Conservation (phyloP, 2,329 filamentous ascomycete species). For the Rasamsonia emersonii region DNA sequence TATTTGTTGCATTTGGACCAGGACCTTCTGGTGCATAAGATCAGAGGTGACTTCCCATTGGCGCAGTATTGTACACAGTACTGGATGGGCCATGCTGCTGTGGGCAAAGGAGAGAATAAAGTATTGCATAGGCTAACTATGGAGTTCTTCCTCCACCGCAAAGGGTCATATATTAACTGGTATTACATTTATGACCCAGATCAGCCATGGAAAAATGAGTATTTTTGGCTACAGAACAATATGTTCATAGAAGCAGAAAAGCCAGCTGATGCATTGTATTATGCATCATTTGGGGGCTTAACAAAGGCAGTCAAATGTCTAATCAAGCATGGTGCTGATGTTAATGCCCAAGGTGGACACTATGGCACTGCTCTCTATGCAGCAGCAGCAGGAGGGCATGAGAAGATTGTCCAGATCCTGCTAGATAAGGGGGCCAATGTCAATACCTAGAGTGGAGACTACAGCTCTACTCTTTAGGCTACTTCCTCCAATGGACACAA, state of each 20-base stretch:
- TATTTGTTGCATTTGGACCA: conserved; percentile 14
- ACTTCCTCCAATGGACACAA: conserved; percentile 5
- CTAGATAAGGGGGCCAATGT: conserved; percentile 9
- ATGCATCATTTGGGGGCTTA: conserved; percentile 3
- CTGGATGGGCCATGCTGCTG: conserved; percentile 2
- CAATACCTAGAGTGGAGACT: conserved; percentile 3
- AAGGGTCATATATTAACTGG: conserved; percentile 4
- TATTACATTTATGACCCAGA: conserved; percentile 1
- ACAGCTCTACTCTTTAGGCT: conserved; percentile 7
- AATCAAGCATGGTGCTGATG: conserved; percentile 7
- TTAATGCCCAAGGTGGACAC: conserved; percentile 5
- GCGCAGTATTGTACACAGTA: conserved; percentile 1
- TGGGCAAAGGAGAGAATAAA: conserved; percentile 1
- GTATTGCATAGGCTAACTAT: background rate
- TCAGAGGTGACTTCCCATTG: background rate
- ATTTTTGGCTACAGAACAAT: no score
- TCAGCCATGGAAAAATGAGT: background rate
- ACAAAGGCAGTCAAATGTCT: conserved; percentile 4
- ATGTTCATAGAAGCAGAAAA: background rate
- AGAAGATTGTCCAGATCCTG: conserved; percentile 8
- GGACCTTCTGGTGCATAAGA: background rate
- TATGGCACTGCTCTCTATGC: conserved; percentile 8
- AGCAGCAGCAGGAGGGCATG: conserved; percentile 5
- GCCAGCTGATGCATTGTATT: conserved; percentile 1
- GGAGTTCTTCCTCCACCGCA: background rate